Percentiles rank a stretch among this genome's conserved stretches.
These are phyloP conservation scores for Boletus insuetus DNA, from an alignment of 768 basidiomycete species.

Conservation along the genomic window DNA sequence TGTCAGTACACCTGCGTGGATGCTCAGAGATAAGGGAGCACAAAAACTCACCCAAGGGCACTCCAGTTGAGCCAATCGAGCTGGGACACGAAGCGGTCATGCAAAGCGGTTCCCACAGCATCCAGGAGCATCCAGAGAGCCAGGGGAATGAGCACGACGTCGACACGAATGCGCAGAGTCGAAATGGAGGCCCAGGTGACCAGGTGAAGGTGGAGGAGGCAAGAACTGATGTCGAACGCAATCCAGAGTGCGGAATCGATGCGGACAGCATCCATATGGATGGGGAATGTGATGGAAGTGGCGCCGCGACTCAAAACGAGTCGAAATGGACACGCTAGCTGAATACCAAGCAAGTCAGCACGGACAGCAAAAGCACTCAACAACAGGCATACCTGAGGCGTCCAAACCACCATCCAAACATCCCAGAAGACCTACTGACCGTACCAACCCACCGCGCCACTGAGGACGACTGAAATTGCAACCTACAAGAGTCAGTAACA, in stretches of 20 bases:
- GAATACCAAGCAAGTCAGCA: background rate
- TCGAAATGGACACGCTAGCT: too few relatives aligned
- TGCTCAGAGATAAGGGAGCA: background rate
- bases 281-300: background rate
- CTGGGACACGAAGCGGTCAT: background rate
- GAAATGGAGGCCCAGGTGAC: background rate
- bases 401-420: background rate
- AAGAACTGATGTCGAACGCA: too few relatives aligned
- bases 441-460: background rate
- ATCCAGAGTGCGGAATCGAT: background rate
- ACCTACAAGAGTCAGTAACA: background rate
- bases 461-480: background rate
- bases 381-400: background rate
- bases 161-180: background rate
- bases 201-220: too few relatives aligned
- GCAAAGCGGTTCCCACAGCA: background rate
- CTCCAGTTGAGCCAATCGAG: background rate
- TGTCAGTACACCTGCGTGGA: background rate
- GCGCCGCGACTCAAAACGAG: too few relatives aligned
- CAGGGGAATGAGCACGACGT: background rate
- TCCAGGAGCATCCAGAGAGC: background rate
- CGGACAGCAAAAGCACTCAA: background rate
- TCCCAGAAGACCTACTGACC: background rate
- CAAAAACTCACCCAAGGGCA: background rate
- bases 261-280: background rate